Evolutionary conservation across 768 basidiomycete genomes (phyloP).

Genomic region (Calocybe indica): DNA sequence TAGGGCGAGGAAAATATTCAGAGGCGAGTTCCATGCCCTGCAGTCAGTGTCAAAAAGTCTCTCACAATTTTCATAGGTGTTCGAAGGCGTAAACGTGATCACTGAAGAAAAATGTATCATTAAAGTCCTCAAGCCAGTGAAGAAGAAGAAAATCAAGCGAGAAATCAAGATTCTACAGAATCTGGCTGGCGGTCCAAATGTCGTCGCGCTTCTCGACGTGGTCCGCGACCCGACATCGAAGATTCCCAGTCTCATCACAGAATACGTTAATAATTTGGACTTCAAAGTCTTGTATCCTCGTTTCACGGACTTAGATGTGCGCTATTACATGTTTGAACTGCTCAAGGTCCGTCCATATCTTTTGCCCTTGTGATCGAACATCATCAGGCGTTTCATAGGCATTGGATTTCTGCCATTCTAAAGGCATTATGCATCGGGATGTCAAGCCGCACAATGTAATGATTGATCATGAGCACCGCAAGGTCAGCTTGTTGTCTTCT

Average conservation of each 20-base stretch:
- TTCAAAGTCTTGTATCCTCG: constrained; percentile 96
- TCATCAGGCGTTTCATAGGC: constrained; percentile 45
- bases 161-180: constrained; percentile 99
- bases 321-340: constrained; percentile 95
- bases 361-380: not conserved
- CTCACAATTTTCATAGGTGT: constrained; percentile 49
- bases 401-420: constrained; percentile 95
- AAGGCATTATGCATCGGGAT: constrained; percentile 98
- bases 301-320: constrained; percentile 92
- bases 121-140: constrained; percentile 97
- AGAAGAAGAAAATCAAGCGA: constrained; percentile 99
- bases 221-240: constrained; percentile 95
- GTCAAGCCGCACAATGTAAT: constrained; percentile 99
- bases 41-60: constrained; percentile 5
- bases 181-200: constrained; percentile 91
- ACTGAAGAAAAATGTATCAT: constrained; percentile 95
- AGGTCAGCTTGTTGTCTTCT: constrained; percentile 44
- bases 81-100: constrained; percentile 88
- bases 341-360: constrained; percentile 58
- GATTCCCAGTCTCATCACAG: constrained; percentile 94
- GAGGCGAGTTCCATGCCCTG: constrained; percentile 49
- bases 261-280: constrained; percentile 97
- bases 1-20: constrained; percentile 92
- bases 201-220: constrained; percentile 90
- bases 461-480: constrained; percentile 97